Base-by-base conservation (phyloP, 768 basidiomycete genomes). In the Artomyces pyxidatus region DNA sequence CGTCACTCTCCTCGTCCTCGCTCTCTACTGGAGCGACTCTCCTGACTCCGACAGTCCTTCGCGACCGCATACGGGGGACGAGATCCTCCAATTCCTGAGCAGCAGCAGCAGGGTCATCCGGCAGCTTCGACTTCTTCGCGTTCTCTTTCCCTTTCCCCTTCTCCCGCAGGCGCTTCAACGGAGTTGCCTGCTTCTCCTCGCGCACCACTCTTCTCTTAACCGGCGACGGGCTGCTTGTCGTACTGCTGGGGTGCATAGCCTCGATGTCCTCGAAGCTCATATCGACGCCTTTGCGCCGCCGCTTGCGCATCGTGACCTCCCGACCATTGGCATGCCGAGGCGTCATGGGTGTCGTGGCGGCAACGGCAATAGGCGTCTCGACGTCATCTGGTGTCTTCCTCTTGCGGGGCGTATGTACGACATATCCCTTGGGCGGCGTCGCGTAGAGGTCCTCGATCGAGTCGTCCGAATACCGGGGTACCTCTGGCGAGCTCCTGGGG, bases 91-190 rank as follows among this genome's bases (percentile, higher is more conserved):
- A n/a, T 29, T 4, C 30, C 32, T 35, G 16, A n/a, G 52, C 49
- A 21, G 26, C 53, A 37, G 41, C 45, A 28, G 29, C 23, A 3
- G 50, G 43, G 32, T 54, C 46, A 19, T 48, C 52, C 4, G 10
- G 30, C 32, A 16, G 71, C 61, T 77, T 82, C 49, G 56, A 54
- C 42, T 49, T 54, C 47, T 48, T 59, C 30, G 42, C 50, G 47
- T 56, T 57, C 53, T 49, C 61, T 53, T 59, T 63, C 42, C 61
- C 58, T 29, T 42, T 42, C 12, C 45, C 53, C 30, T 48, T 51
- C 10, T 29, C 47, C 65, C 37, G 60, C 62, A 57, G 60, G 51
- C 54, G 60, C 51, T 28, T 56, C 50, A 49, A 62, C 58, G 45
- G 53, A 56, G n/a, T 52, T 58, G 21, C 53, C 55, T 46, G 41